Evolutionary conservation across 257 asterid species (phyloP), one percentile per base, ranked within the genome.

Genomic region (Asclepias syriaca): DNA sequence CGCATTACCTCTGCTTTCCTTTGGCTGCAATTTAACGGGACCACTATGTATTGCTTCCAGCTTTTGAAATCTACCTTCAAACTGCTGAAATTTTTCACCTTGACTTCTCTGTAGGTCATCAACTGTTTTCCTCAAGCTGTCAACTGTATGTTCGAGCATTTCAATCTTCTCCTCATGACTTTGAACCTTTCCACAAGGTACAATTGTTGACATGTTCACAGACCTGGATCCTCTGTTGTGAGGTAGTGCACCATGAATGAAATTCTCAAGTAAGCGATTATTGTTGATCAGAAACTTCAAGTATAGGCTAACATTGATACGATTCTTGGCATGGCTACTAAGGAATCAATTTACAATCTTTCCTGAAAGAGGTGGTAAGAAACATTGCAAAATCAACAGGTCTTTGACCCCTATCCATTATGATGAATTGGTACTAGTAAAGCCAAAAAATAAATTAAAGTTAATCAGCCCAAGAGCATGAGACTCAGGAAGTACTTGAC

Each of bases 1-100:
- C 21, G 11, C 40, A 60, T 43, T 29, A 71, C 77, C 81, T 65
- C 74, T 61, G 51, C 34, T 46, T 39, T 73, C 78, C 48, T 29
- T 77, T 51, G 72, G 21, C 45, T 68, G 77, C 40, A 50, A 59
- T 34, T 53, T 40, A 12, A 74, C 34, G 29, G 66, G 16, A 72
- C 70, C 55, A 24, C 61, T 22, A 8, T 66, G 59, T 50, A 37
- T 66, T 32, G 57, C 70, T 58, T 77, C 74, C 40, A 77, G 70
- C 53, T 59, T 66, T 51, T 77, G 74, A 65, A 77, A 72, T 43
- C 77, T 70, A 40, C 65, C 73, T 59, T 77, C 81, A 72, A 77
- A 24, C 61, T 66, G 81, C 70, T 45, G 74, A 29, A 63, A 51
- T n/a, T 64, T 73, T 60, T 77, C 78, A 40, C 68, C 67, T 67